A percentile compares a stretch with the other conserved stretches of the same genome.
Evolutionary conservation across 1,284 basidiomycete genomes (phyloP).

Genomic region (Agroathelia rolfsii): DNA sequence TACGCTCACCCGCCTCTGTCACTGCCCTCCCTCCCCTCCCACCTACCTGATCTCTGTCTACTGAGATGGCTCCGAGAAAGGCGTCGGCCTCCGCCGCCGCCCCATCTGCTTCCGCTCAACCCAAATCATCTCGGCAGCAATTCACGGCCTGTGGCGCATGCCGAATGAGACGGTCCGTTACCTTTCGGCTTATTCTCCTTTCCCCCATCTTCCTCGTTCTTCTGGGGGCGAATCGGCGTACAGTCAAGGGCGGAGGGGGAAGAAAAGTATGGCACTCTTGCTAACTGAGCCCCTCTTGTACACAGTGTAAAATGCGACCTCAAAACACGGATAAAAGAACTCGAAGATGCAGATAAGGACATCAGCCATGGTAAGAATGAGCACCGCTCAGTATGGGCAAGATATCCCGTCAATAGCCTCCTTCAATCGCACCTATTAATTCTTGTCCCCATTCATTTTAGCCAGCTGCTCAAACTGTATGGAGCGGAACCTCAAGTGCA

Average conservation of each 20-base stretch:
- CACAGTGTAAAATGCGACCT: conserved; percentile 71
- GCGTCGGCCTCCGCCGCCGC: conserved; percentile 22
- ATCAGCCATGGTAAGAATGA: too few relatives aligned
- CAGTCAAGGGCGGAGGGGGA: too few relatives aligned
- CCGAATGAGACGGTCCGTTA: conserved; percentile 64
- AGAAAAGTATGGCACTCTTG: too few relatives aligned
- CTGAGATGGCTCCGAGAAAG: conserved; percentile 22
- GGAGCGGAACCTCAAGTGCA: conserved; percentile 79
- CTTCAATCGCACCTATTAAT: conserved; percentile 24
- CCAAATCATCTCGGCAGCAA: conserved; percentile 69
- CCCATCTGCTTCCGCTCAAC: conserved; percentile 44
- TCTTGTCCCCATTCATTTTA: conserved; percentile 43
- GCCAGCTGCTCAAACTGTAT: conserved; percentile 85
- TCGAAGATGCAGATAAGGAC: too few relatives aligned
- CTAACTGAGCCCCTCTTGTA: conserved; percentile 6
- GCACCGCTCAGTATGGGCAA: too few relatives aligned
- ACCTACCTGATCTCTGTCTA: conserved; percentile 36
- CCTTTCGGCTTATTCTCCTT: conserved; percentile 6
- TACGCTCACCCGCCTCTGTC: too few relatives aligned
- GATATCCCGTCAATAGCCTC: too few relatives aligned
- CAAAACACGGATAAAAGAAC: too few relatives aligned
- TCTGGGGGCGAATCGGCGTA: conserved; percentile 1
- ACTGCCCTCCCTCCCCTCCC: conserved; percentile 9
- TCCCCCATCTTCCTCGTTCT: conserved; percentile 4
- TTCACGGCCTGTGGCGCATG: conserved; percentile 87